These are phyloP conservation scores for Copromyces sp. DNA, from an alignment of 495 filamentous ascomycete species.

Conservation along the genomic window DNA sequence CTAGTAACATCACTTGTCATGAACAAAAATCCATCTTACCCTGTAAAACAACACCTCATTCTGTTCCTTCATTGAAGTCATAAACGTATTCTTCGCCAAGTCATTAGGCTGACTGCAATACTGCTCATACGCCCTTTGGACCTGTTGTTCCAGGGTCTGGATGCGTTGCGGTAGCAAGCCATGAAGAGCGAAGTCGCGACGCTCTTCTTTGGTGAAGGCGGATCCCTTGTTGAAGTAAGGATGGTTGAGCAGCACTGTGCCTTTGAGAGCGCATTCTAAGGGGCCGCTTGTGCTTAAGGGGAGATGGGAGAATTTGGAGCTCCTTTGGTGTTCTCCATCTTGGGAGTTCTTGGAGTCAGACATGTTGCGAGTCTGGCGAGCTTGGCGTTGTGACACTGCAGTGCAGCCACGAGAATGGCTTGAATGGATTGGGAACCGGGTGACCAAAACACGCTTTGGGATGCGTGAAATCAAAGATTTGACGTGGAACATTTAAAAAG, in stretches of 20 bases:
- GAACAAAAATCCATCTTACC: constrained; percentile 22
- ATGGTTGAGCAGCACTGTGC: constrained; percentile 52
- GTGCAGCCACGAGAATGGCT: not conserved
- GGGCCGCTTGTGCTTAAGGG: constrained; percentile 55
- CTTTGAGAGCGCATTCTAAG: constrained; percentile 48
- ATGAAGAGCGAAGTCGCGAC: constrained; percentile 56
- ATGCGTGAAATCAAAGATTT: not conserved
- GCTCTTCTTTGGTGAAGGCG: constrained; percentile 59
- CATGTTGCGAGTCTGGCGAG: not conserved
- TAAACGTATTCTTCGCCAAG: constrained; percentile 73
- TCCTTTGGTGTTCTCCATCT: constrained; percentile 12
- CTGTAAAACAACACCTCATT: constrained; percentile 70
- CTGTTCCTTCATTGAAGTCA: constrained; percentile 79
- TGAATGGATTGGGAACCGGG: not conserved
- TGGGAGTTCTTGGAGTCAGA: not conserved
- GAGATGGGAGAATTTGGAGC: constrained; percentile 46
- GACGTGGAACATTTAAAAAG: not conserved
- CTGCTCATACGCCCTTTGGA: constrained; percentile 68
- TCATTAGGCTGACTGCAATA: constrained; percentile 50
- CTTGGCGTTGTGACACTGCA: not conserved
- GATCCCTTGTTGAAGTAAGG: constrained; percentile 80
- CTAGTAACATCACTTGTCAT: not conserved
- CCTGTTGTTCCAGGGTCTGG: constrained; percentile 74
- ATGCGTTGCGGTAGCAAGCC: constrained; percentile 62
- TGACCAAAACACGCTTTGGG: not conserved